Evolutionary conservation across 768 basidiomycete genomes (phyloP).

Genomic region (Paxillus rubicundulus): DNA sequence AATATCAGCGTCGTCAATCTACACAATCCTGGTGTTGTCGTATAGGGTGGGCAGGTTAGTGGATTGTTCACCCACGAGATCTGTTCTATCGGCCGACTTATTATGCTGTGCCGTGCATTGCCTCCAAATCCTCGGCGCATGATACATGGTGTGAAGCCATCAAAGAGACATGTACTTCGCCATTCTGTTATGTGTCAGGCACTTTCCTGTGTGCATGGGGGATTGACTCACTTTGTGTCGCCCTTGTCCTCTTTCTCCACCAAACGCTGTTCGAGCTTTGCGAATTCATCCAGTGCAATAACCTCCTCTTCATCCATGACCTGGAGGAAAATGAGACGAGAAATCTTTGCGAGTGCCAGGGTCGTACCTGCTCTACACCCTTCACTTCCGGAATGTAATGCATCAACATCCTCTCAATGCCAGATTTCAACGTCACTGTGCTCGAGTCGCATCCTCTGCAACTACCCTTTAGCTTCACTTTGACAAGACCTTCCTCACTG

Average conservation of each 20-base stretch:
- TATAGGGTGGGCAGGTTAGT: too few species aligned
- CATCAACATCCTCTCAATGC: slow-evolving; percentile 98
- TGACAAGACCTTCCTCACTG: slow-evolving; percentile 77
- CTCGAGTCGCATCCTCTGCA: slow-evolving; percentile 95
- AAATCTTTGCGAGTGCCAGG: not conserved
- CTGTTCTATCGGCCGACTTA: too few species aligned
- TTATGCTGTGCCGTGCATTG: not conserved
- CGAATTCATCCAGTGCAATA: slow-evolving; percentile 84
- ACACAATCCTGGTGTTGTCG: too few species aligned
- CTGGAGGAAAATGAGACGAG: slow-evolving; percentile 39
- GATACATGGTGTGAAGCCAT: not conserved
- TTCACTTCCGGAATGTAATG: slow-evolving; percentile 98
- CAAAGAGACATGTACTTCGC: slow-evolving; percentile 81
- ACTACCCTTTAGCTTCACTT: slow-evolving; percentile 92
- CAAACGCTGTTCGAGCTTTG: slow-evolving; percentile 78
- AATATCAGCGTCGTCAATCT: too few species aligned
- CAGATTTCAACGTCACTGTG: slow-evolving; percentile 92
- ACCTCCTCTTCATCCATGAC: slow-evolving; percentile 87
- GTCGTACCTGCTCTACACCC: slow-evolving; percentile 75
- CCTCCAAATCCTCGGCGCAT: not conserved
- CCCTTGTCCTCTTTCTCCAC: slow-evolving; percentile 38
- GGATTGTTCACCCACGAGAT: too few species aligned
- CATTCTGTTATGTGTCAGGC: slow-evolving; percentile 48
- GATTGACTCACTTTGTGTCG: slow-evolving; percentile 46
- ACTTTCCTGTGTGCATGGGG: not conserved